A percentile compares a stretch with the other conserved stretches of the same genome.
phyloP scores from a whole-genome alignment of 495 filamentous ascomycete genomes.

The Pyrenopolyporus hunteri region DNA sequence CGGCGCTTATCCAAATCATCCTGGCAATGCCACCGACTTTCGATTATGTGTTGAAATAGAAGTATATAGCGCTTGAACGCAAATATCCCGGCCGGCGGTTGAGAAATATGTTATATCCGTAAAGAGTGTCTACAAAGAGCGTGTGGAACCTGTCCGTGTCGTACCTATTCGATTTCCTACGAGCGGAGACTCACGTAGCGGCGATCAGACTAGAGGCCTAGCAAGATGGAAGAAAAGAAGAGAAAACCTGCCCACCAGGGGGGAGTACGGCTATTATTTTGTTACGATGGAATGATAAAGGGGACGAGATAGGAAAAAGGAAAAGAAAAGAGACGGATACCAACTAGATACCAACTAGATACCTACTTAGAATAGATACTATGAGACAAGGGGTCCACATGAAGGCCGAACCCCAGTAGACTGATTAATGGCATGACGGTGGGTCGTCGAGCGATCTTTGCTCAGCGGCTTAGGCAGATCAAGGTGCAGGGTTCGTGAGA shows the following conservation, averaged over 20 bases:
- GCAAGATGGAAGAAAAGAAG: background rate
- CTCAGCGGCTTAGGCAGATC: conserved; percentile 20
- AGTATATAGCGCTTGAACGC: conserved; percentile 19
- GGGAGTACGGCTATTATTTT: conserved; percentile 39
- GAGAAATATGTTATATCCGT: conserved; percentile 26
- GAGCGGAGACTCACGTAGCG: conserved; percentile 29
- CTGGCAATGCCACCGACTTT: conserved; percentile 5
- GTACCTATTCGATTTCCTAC: conserved; percentile 12
- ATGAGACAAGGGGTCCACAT: conserved; percentile 33
- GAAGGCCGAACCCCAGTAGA: conserved; percentile 12
- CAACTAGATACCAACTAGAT: conserved; percentile 19
- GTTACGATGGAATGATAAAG: conserved; percentile 25
- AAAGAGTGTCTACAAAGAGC: conserved; percentile 30
- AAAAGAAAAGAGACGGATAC: conserved; percentile 25
- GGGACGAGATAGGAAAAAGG: conserved; percentile 5
- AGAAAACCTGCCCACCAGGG: conserved; percentile 37
- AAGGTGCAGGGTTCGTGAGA: conserved; percentile 12
- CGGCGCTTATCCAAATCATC: conserved; percentile 33
- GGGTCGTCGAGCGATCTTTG: conserved; percentile 28
- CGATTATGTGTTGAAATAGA: conserved; percentile 24
- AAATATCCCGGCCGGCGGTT: conserved; percentile 41
- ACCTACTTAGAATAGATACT: conserved; percentile 15
- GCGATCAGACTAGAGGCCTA: conserved; percentile 31
- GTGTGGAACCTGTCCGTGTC: conserved; percentile 34
- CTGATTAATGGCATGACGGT: conserved; percentile 31